These are phyloP conservation scores for Scheffersomyces stipitis DNA, from an alignment of 805 yeast species.

Conservation along the genomic window DNA sequence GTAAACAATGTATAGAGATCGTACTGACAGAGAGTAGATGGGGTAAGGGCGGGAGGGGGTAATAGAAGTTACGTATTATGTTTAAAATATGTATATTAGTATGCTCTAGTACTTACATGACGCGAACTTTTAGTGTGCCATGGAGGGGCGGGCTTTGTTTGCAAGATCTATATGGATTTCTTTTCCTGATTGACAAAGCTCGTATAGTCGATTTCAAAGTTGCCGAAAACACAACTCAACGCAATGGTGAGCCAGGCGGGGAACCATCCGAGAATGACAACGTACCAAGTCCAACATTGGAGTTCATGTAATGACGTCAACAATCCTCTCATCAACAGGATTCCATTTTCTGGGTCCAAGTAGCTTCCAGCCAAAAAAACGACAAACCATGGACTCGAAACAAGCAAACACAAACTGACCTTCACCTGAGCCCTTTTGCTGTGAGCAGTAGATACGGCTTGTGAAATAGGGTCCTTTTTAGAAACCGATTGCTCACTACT, in stretches of 20 bases:
- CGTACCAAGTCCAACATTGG: slow-evolving; percentile 85
- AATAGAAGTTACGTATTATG: not conserved
- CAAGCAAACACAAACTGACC: slow-evolving; percentile 34
- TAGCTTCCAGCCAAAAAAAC: slow-evolving; percentile 25
- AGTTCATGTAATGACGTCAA: slow-evolving; percentile 64
- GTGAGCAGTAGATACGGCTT: slow-evolving; percentile 3
- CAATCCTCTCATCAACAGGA: slow-evolving; percentile 49
- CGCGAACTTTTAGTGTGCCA: not conserved
- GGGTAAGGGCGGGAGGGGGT: too few species aligned
- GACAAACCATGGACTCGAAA: slow-evolving; percentile 53
- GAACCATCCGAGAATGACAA: slow-evolving; percentile 72
- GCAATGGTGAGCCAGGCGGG: slow-evolving; percentile 69
- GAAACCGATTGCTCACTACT: not conserved
- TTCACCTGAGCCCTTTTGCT: slow-evolving; percentile 15
- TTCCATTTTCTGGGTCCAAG: slow-evolving; percentile 28
- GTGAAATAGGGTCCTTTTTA: slow-evolving; percentile 6
- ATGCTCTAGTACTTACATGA: not conserved
- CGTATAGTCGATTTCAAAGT: slow-evolving; percentile 14
- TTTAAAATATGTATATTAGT: not conserved
- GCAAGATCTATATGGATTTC: slow-evolving; percentile 4
- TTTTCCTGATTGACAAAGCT: slow-evolving; percentile 4
- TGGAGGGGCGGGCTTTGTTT: not conserved
- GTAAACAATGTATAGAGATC: too few species aligned
- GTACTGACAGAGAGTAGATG: too few species aligned
- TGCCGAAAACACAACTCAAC: slow-evolving; percentile 28